phyloP scores from a whole-genome alignment of 1,284 basidiomycete species.

The Xerocomus minutiporus region DNA sequence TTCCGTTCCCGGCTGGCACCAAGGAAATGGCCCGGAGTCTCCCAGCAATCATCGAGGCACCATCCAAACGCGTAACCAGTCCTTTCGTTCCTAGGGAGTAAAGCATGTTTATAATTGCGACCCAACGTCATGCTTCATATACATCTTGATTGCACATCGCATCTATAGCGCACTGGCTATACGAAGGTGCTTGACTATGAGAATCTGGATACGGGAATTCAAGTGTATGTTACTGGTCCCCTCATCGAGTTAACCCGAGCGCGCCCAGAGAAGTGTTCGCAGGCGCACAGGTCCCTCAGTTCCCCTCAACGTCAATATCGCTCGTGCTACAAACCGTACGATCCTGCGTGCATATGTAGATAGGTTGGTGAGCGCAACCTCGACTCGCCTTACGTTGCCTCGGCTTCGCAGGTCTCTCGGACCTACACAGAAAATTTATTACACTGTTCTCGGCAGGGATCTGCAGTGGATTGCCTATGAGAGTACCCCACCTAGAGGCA shows the following conservation, averaged over 20 bases:
- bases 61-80: conserved; percentile 62
- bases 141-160: not conserved
- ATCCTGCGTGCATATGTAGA: no score
- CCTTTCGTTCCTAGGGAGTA: conserved; percentile 76
- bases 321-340: no score
- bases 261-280: not conserved
- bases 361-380: no score
- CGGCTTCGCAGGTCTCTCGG: no score
- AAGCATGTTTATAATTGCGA: conserved; percentile 15
- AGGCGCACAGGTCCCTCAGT: not conserved
- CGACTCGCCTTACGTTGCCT: no score
- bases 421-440: no score
- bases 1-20: conserved; percentile 93
- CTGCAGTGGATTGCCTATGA: no score
- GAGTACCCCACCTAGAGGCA: no score
- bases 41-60: conserved; percentile 63
- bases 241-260: not conserved
- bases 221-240: not conserved
- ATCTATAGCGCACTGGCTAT: not conserved
- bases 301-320: not conserved
- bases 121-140: conserved; percentile 3
- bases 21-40: conserved; percentile 65
- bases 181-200: not conserved
- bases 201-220: not conserved
- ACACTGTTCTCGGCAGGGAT: no score